Evolutionary conservation across 495 filamentous ascomycete genomes (phyloP).

Genomic region (Acidomyces sp.): DNA sequence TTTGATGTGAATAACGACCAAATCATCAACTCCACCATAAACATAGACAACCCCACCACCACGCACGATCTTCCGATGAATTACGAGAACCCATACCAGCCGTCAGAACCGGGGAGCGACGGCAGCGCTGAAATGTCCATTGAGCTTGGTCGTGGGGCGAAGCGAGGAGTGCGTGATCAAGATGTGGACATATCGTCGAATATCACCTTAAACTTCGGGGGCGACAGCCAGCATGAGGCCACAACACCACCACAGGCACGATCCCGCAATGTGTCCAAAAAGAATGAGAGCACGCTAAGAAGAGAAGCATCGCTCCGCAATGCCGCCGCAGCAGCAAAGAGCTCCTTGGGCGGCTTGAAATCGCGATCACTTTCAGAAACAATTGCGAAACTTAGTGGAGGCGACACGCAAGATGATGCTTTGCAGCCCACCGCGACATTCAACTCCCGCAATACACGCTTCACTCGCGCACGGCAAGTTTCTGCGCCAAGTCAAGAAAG

Average conservation of each 20-base stretch:
- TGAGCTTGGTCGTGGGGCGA: conserved; percentile 26
- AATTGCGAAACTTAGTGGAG: neutral
- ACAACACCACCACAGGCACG: conserved; percentile 23
- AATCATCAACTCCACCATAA: conserved; percentile 15
- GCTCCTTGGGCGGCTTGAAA: conserved; percentile 1
- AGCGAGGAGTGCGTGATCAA: conserved; percentile 16
- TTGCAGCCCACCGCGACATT: conserved; percentile 8
- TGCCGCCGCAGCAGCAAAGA: conserved; percentile 10
- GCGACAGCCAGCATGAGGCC: conserved; percentile 28
- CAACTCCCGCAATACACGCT: conserved; percentile 36
- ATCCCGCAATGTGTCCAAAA: conserved; percentile 6
- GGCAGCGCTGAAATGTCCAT: conserved; percentile 23
- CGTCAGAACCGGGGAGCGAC: conserved; percentile 10
- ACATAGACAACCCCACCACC: conserved; percentile 5
- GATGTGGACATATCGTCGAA: conserved; percentile 14
- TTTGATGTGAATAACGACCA: conserved; percentile 12
- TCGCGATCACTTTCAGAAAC: conserved; percentile 9
- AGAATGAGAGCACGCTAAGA: conserved; percentile 21
- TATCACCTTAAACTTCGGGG: conserved; percentile 10
- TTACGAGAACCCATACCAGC: conserved; percentile 5
- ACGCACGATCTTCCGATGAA: neutral
- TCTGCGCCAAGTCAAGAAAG: conserved; percentile 23
- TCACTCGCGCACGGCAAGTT: conserved; percentile 38
- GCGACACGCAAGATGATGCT: neutral
- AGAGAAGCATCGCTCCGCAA: conserved; percentile 23